Evolutionary conservation across 2,329 filamentous ascomycete genomes (phyloP), one percentile per base, ranked within the genome.

Genomic region (Fusarium mundagurra): DNA sequence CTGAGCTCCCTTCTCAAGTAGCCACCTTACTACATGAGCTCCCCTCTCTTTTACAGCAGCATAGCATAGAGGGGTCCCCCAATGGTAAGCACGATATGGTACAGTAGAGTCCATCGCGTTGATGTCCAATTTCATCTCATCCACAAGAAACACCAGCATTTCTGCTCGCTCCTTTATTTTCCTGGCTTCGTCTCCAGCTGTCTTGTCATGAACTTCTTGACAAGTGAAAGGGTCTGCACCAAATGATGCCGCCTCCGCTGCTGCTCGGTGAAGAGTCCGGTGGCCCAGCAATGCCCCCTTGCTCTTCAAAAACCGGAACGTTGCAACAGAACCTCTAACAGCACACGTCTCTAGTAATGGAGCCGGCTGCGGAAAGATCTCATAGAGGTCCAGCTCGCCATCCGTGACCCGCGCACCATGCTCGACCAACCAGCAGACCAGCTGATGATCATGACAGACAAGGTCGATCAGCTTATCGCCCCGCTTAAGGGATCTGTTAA

Each of bases 171-270:
- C 36, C 27, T 17, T 57, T 18, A 11, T 43, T 24, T 3, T 5
- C 6, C 8, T 3, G 6, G 22, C 6, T 5, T 44, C 16, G 5
- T 24, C 27, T 33, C 16, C 53, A 6, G 3, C 4, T 3, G 1
- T 10, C 36, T 31, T 27, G 8, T 18, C 53, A 20, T 43, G 17
- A 8, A n/a, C 34, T 39, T 54, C 20, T 54, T 18, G 24, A 7
- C 8, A 9, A 29, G 14, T 12, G 27, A 43, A 33, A 11, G 36
- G 36, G 22, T 57, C 8, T 57, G 17, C 24, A 2, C 36, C 53
- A 41, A 44, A 4, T n/a, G 53, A n/a, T 4, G 53, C 53, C 3
- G 36, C 53, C 36, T 57, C 53, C 5, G 22, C 36, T 12, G 36
- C 53, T 43, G 53, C 53, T 18, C 53, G 27, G 16, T 57, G 53